These are phyloP conservation scores for Psilocybe tampanensis DNA, from an alignment of 768 basidiomycete genomes.

Conservation along the genomic window DNA sequence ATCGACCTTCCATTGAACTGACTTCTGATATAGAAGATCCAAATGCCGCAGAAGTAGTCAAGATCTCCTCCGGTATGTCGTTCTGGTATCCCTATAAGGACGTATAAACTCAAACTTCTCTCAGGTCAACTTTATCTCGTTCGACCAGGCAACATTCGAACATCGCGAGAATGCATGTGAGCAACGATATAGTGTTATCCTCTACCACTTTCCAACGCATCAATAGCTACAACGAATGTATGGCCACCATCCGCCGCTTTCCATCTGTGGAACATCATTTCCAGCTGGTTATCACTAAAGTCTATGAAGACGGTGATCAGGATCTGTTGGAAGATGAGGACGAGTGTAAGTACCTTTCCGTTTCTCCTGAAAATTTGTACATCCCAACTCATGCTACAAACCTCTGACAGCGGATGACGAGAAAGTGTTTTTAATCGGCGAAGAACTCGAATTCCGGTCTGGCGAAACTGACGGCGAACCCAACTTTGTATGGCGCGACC, in stretches of 20 bases:
- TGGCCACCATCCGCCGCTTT: slow-evolving; percentile 89
- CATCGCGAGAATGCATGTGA: slow-evolving; percentile 96
- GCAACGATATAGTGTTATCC: slow-evolving; percentile 26
- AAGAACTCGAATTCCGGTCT: slow-evolving; percentile 85
- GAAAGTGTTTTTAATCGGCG: slow-evolving; percentile 86
- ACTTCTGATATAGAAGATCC: slow-evolving; percentile 72
- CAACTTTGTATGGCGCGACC: slow-evolving; percentile 89
- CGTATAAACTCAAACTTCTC: slow-evolving; percentile 2
- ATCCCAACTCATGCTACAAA: neutral
- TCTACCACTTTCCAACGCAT: neutral
- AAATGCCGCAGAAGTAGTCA: slow-evolving; percentile 92
- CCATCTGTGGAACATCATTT: slow-evolving; percentile 77
- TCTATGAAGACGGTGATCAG: slow-evolving; percentile 97
- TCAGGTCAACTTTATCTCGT: slow-evolving; percentile 85
- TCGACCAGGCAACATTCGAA: slow-evolving; percentile 87
- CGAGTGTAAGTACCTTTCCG: slow-evolving; percentile 57
- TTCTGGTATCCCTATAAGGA: neutral
- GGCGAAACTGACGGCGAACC: slow-evolving; percentile 75
- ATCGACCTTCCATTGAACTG: slow-evolving; percentile 15
- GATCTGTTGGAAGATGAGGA: slow-evolving; percentile 94
- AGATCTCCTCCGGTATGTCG: slow-evolving; percentile 74
- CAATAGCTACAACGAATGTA: slow-evolving; percentile 90
- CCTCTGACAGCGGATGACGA: slow-evolving; percentile 82
- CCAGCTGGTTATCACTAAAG: slow-evolving; percentile 93
- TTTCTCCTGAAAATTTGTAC: neutral